Conservation (phyloP, 129 eudicot genomes). For the Flaveria trinervia region DNA sequence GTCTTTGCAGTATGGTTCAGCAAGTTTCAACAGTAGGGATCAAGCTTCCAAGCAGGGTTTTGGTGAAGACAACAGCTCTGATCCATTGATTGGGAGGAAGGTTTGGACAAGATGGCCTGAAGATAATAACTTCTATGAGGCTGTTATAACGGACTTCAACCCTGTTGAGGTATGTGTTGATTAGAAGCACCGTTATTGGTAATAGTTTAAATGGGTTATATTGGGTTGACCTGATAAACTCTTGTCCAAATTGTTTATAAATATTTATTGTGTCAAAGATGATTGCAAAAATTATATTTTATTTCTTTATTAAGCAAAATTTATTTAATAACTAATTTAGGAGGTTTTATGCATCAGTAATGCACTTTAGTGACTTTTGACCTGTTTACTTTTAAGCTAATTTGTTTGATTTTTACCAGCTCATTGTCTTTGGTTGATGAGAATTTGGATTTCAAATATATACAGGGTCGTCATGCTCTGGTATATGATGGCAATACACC, state of each 20-base stretch:
- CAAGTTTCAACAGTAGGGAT: slow-evolving; percentile 50
- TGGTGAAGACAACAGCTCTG: slow-evolving; percentile 37
- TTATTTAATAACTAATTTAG: background rate
- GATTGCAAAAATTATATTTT: background rate
- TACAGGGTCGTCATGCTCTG: slow-evolving; percentile 62
- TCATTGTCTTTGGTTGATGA: slow-evolving; percentile 1
- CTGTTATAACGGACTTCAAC: slow-evolving; percentile 52
- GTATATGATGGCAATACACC: slow-evolving; percentile 59
- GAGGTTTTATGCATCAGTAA: background rate
- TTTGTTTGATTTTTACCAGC: background rate
- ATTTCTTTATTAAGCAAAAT: background rate
- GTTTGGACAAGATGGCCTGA: slow-evolving; percentile 83
- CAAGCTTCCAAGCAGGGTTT: slow-evolving; percentile 46
- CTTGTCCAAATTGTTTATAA: background rate
- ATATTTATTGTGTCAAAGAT: background rate
- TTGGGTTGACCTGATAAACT: background rate
- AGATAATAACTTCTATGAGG: slow-evolving; percentile 68
- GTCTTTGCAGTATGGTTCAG: slow-evolving; percentile 54
- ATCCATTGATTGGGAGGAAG: slow-evolving; percentile 61
- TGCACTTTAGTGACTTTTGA: background rate
- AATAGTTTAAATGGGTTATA: background rate
- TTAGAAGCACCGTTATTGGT: background rate
- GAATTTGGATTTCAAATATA: slow-evolving; percentile 17
- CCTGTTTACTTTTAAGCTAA: background rate
- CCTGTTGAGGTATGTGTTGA: slow-evolving; percentile 40